Conservation (phyloP, 1,139 yeast genomes). For the Protomyces macrosporus region DNA sequence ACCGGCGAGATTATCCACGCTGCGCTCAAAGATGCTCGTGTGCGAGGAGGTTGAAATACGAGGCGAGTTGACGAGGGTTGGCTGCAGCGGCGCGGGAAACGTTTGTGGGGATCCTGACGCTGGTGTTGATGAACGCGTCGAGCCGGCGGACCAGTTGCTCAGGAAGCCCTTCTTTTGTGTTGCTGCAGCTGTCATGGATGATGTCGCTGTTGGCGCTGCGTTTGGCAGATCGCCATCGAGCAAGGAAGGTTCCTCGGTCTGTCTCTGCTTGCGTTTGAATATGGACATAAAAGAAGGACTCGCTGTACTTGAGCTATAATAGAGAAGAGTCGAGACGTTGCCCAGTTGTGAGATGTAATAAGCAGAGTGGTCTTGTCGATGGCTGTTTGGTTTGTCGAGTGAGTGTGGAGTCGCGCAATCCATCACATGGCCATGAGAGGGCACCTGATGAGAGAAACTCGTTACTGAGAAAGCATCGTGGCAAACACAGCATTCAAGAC, state of each 20-base stretch:
- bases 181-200: not conserved
- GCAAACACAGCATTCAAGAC: conserved; percentile 14
- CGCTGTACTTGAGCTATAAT: too few species aligned
- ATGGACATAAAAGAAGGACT: not conserved
- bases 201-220: not conserved
- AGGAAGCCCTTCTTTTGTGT: not conserved
- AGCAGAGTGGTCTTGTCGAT: too few species aligned
- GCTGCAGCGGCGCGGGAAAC: conserved; percentile 9
- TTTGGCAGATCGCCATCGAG: conserved; percentile 4
- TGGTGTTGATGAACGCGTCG: not conserved
- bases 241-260: not conserved
- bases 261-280: conserved; percentile 21
- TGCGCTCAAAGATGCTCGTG: conserved; percentile 20
- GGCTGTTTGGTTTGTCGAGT: too few species aligned
- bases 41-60: conserved; percentile 16
- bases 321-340: too few species aligned
- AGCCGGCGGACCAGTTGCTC: not conserved
- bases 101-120: not conserved
- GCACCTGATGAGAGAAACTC: too few species aligned
- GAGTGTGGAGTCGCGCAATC: too few species aligned
- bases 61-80: conserved; percentile 3
- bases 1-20: conserved; percentile 3
- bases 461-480: not conserved
- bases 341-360: too few species aligned
- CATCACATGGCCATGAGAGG: too few species aligned